Percentiles rank a stretch among this genome's conserved stretches.
Evolutionary conservation across 192 early-diverging fungal species (phyloP).

Genomic region (Irineochytrium annulatum): DNA sequence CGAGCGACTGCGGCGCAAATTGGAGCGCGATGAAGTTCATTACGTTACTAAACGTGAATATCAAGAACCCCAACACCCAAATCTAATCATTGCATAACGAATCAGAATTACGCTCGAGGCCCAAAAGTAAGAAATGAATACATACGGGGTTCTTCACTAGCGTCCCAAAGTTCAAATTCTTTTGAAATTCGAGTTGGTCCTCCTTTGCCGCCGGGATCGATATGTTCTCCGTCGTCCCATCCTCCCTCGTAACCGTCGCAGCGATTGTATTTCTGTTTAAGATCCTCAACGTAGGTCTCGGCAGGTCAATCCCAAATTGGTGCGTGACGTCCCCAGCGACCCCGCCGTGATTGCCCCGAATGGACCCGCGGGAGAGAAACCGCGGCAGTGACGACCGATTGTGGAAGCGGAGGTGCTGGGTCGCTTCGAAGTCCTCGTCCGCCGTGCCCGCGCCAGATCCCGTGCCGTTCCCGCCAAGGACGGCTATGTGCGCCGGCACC

Average conservation of each 20-base stretch:
- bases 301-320: constrained; percentile 5
- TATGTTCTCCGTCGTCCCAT: constrained; percentile 8
- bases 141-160: constrained; percentile 36
- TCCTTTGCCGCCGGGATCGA: constrained; percentile 5
- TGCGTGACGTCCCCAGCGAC: too few species aligned
- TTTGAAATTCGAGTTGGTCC: constrained; percentile 30
- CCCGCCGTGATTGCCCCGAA: background rate
- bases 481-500: background rate
- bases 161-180: constrained; percentile 25
- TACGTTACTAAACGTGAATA: constrained; percentile 70
- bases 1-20: constrained; percentile 77
- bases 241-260: background rate
- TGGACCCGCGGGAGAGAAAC: background rate
- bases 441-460: background rate
- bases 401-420: background rate
- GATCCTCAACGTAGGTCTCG: constrained; percentile 2
- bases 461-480: background rate
- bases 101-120: background rate
- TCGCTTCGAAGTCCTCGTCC: background rate
- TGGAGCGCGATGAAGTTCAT: constrained; percentile 70
- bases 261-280: background rate
- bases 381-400: background rate
- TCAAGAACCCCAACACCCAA: constrained; percentile 65
- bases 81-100: constrained; percentile 14
- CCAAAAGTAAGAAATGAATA: constrained; percentile 9